Evolutionary conservation across 1,284 basidiomycete species (phyloP).

Genomic region (Exobasidium cylindrosporum): DNA sequence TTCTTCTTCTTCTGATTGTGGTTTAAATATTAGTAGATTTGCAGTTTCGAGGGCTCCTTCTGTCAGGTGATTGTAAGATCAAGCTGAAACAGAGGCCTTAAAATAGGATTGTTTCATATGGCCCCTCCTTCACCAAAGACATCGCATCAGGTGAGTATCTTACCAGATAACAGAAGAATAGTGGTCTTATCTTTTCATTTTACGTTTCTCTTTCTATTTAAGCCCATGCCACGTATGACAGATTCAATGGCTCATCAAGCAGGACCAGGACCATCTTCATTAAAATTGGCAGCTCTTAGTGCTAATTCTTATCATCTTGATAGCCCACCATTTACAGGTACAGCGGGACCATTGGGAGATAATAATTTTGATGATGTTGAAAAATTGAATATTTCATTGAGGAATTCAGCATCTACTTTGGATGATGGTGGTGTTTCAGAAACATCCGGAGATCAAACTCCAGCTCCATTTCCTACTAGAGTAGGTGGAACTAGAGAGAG

Average conservation of each 20-base stretch:
- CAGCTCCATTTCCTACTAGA: background rate
- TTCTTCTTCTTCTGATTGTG: too few species aligned
- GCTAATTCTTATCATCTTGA: slow-evolving; percentile 53
- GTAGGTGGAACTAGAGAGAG: background rate
- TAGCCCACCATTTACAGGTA: slow-evolving; percentile 52
- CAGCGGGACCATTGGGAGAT: slow-evolving; percentile 23
- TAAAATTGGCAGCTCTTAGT: slow-evolving; percentile 49
- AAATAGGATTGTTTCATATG: too few species aligned
- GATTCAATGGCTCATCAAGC: slow-evolving; percentile 40
- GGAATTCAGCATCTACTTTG: background rate
- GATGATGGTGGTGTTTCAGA: background rate
- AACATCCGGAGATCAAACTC: background rate
- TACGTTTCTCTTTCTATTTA: too few species aligned
- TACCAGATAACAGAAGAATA: too few species aligned
- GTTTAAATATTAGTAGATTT: too few species aligned
- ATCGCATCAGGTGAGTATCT: too few species aligned
- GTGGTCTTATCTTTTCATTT: too few species aligned
- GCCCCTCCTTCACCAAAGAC: background rate
- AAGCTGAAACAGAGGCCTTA: too few species aligned
- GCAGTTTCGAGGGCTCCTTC: background rate
- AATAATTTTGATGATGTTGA: slow-evolving; percentile 1
- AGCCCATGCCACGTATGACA: slow-evolving; percentile 46
- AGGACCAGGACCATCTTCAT: slow-evolving; percentile 33
- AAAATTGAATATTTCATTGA: background rate
- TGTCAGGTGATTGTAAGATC: background rate